Conservation (phyloP, 331 rosid genomes). For the Acacia concinna region DNA sequence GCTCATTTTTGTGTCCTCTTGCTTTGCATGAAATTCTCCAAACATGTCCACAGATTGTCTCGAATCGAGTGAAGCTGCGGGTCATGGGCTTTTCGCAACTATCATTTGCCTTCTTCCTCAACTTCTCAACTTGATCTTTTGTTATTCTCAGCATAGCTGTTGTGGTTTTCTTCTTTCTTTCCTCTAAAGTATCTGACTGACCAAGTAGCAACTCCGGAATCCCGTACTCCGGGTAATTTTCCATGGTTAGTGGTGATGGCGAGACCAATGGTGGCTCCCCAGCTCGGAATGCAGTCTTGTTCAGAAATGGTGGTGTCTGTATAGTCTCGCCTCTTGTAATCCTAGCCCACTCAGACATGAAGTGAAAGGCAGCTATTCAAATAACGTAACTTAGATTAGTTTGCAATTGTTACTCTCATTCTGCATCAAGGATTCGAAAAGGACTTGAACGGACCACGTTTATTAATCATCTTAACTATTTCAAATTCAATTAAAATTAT, state of each 20-base stretch:
- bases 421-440: not conserved
- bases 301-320: conserved; percentile 39
- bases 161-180: conserved; percentile 44
- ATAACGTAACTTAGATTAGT: not conserved
- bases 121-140: conserved; percentile 38
- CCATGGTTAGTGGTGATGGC: not conserved
- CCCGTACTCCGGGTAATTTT: conserved; percentile 8
- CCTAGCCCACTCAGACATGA: conserved; percentile 55
- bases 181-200: conserved; percentile 19
- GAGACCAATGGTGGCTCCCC: conserved; percentile 30
- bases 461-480: too few relatives aligned
- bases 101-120: conserved; percentile 44
- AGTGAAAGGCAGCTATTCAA: conserved; percentile 37
- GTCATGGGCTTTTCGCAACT: not conserved
- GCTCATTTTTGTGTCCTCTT: conserved; percentile 38
- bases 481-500: too few relatives aligned
- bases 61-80: conserved; percentile 40
- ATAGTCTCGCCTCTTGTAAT: conserved; percentile 56
- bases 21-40: conserved; percentile 70
- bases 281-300: conserved; percentile 28
- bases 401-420: not conserved
- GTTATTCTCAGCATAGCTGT: conserved; percentile 37
- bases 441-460: not conserved
- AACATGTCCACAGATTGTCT: conserved; percentile 45
- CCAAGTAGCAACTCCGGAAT: conserved; percentile 37